Conservation (phyloP, 1,284 basidiomycete species). For the Athelia psychrophila region DNA sequence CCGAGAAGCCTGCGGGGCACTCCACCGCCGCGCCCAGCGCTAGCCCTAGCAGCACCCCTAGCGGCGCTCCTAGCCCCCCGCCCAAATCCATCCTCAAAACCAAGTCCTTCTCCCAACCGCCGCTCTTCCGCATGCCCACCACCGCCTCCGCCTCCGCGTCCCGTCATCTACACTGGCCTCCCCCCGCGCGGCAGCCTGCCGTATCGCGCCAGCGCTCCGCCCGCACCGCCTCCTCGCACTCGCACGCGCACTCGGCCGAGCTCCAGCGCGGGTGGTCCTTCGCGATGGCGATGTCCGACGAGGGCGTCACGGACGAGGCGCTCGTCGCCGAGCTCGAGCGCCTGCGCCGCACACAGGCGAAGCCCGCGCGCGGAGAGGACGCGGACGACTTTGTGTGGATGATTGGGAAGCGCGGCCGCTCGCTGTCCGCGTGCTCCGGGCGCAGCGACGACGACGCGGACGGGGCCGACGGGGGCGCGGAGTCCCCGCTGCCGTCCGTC, state of each 20-base stretch:
- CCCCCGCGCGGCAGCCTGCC: not conserved
- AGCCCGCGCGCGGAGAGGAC: not conserved
- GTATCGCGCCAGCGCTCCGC: not conserved
- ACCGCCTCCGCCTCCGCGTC: too few species aligned
- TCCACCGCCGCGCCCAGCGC: too few species aligned
- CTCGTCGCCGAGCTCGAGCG: constrained; percentile 43
- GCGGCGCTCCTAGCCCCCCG: too few species aligned
- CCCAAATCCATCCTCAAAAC: not conserved
- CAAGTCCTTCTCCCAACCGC: not conserved
- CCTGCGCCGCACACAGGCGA: constrained; percentile 23
- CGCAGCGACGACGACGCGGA: constrained; percentile 12
- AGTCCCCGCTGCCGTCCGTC: constrained; percentile 6
- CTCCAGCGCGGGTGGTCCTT: constrained; percentile 33
- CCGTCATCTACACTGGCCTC: too few species aligned
- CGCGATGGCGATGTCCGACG: constrained; percentile 45
- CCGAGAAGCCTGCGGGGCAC: too few species aligned
- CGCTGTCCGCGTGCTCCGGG: constrained; percentile 2
- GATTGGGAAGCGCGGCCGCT: not conserved
- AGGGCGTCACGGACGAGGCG: constrained; percentile 44
- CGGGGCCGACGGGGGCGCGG: constrained; percentile 15
- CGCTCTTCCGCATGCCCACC: too few species aligned
- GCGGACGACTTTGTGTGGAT: not conserved
- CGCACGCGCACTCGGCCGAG: constrained; percentile 1
- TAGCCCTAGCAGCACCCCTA: too few species aligned
- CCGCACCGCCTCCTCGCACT: constrained; percentile 5